phyloP scores from a whole-genome alignment of 257 asterid genomes.

The Petunia secreta region DNA sequence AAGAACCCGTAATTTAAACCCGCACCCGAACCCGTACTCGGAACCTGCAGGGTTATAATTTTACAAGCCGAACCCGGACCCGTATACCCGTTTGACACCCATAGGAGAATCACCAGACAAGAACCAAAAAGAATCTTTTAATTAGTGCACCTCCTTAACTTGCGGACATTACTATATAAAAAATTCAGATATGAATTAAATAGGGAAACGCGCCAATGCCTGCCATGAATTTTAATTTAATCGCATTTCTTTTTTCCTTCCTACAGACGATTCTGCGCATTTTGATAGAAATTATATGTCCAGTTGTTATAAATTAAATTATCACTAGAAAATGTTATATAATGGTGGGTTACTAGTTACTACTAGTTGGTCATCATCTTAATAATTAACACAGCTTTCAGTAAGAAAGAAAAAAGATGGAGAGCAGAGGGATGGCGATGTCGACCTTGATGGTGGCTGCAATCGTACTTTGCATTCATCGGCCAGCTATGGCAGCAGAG shows the following conservation, averaged over 20 bases:
- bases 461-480: neutral
- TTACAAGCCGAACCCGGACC: too few species aligned
- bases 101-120: too few species aligned
- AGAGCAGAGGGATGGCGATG: neutral
- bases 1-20: too few species aligned
- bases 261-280: neutral
- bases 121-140: too few species aligned
- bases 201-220: neutral
- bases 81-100: too few species aligned
- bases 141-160: too few species aligned
- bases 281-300: neutral
- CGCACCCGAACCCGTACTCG: too few species aligned
- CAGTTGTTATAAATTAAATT: neutral
- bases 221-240: neutral
- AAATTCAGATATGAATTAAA: neutral
- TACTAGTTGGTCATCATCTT: neutral
- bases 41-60: too few species aligned
- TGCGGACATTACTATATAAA: too few species aligned
- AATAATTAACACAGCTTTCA: neutral
- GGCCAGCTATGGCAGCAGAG: neutral
- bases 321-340: neutral
- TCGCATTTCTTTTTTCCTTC: too few species aligned
- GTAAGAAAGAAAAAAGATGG: neutral
- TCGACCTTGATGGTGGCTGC: neutral
- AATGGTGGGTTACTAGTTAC: neutral